Evolutionary conservation across 176 grass and related monocot genomes (phyloP), one percentile per base, ranked within the genome.

Genomic region (Aegilops bicornis): DNA sequence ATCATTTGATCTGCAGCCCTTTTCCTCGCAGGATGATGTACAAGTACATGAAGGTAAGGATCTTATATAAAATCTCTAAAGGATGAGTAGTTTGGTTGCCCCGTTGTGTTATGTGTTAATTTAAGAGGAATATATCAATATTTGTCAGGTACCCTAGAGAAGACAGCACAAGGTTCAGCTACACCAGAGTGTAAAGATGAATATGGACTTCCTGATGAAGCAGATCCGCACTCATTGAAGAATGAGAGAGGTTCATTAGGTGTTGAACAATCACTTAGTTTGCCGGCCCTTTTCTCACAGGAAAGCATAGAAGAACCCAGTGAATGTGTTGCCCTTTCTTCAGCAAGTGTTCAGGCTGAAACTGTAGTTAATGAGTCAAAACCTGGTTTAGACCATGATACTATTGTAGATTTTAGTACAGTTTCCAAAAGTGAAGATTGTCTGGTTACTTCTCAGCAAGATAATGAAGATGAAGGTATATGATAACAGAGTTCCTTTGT

Each of bases 31-130:
- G 16, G 56, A 4, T 80, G 67, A 54, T 66, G n/a, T 40, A 65
- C 56, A 65, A 48, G n/a, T 31, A 73, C 56, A 74, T 27, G 76
- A 74, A 80, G 77, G 87, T 85, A 89, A 58, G 60, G 9, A 35
- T 67, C 59, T 45, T 59, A 45, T n/a, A 7, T 80, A 31, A 17
- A 27, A 56, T 79, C 32, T 71, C 8, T 48, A 6, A 39, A 79
- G 62, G 37, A 3, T 79, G 10, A 30, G 1, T 64, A 7, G 8
- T 79, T 82, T 8, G 30, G 73, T 83, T 90, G 8, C 33, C 52
- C 30, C 23, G 63, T 52, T 40, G 11, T 24, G n/a, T n/a, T 72
- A 54, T 79, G 8, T 78, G 17, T 42, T 72, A 8, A 8, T 77
- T 64, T 90, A 50, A 64, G 45, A 60, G n/a, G 66, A 52, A 71